Conservation (phyloP, 441 rosid genomes). For the Syzygium malaccense region DNA sequence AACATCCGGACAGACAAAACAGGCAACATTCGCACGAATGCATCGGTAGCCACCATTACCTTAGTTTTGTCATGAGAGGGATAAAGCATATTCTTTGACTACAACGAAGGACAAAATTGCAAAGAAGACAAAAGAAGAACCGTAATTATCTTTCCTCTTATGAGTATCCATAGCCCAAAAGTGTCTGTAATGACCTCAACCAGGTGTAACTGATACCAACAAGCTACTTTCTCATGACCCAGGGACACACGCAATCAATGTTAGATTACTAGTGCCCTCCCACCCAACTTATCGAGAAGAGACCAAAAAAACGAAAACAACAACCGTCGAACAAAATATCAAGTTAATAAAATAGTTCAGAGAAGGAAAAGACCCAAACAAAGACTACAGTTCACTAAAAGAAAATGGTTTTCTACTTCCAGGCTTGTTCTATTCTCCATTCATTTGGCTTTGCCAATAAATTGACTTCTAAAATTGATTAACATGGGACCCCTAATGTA, state of each 20-base stretch:
- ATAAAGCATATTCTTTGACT: background rate
- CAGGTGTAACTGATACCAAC: background rate
- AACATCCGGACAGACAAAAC: background rate
- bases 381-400: background rate
- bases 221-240: background rate
- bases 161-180: background rate
- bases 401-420: background rate
- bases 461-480: background rate
- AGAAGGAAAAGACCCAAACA: background rate
- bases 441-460: background rate
- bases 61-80: background rate
- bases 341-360: background rate
- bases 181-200: background rate
- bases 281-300: background rate
- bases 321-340: background rate
- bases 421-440: background rate
- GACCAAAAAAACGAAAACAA: background rate
- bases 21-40: background rate
- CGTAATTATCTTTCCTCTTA: background rate
- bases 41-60: background rate
- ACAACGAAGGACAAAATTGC: background rate
- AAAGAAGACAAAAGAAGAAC: background rate
- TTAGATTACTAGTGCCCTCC: background rate
- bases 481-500: background rate
- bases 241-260: background rate